Base-by-base conservation (phyloP, 208 protist species). In the Trypanosoma mega region DNA sequence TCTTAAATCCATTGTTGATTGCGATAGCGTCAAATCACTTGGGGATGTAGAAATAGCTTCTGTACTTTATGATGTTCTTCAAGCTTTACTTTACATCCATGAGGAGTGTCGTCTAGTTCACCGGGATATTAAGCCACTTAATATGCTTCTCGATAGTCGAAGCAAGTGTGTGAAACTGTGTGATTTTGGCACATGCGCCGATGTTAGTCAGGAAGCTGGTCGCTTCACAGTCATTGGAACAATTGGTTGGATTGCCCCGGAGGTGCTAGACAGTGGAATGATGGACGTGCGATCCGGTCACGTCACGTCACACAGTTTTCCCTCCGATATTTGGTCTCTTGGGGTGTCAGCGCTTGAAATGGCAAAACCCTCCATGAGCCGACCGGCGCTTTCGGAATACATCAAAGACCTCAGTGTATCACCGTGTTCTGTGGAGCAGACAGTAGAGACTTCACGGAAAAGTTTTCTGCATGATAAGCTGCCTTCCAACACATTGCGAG, bases 1-100 rank as follows among this genome's bases (percentile, higher is more conserved):
- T 26, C 39, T 75, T 26, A 58, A 57, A 56, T 54, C 63, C 33
- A 48, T 51, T 37, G 9, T 44, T 6, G 48, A 33, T n/a, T 49
- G 45, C 45, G 33, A 63, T 57, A 21, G 36, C 36, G 20, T 29
- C 41, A 44, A 55, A 8, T 57, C 26, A n/a, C 62, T 94, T 33
- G 36, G 33, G 23, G 85, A 94, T 51, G 20, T 39, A 6, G 56
- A 86, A 14, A 80, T 90, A 29, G 76, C 80, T n/a, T 65, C 64
- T 6, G 51, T 89, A n/a, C 56, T 58, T 1, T 77, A 61, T 54
- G 78, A 89, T 49, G 68, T 76, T 9, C 66, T 92, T 14, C 59
- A 64, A 18, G 78, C 72, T 23, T 63, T 97, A 12, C 46, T 68
- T 4, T 94, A 90, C 48, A 63, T 96, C 9, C 90, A 97, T 60